Evolutionary conservation across 139 green algal genomes (phyloP).

Genomic region (Tetratostichococcus sp.): DNA sequence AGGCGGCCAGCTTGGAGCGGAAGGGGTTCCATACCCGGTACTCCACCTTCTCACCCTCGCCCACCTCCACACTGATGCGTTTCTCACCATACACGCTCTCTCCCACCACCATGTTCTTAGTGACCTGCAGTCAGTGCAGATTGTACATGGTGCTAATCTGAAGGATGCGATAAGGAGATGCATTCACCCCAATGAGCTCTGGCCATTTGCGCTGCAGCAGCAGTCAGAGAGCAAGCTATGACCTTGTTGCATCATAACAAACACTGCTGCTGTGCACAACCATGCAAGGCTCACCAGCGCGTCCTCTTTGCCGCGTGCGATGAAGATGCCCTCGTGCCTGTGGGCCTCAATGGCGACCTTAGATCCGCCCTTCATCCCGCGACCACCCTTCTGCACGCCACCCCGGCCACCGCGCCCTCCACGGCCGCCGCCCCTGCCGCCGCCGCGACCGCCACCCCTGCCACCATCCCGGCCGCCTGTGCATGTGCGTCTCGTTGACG

Average conservation of each 20-base stretch:
- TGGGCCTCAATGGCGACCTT: constrained; percentile 88
- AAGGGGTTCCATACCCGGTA: constrained; percentile 99
- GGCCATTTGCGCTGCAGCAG: too few species aligned
- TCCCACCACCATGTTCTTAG: constrained; percentile 88
- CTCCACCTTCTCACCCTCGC: constrained; percentile 85
- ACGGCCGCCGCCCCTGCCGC: constrained; percentile 51
- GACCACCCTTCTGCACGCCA: constrained; percentile 38
- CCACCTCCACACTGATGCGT: constrained; percentile 84
- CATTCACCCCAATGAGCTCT: too few species aligned
- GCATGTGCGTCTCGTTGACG: too few species aligned
- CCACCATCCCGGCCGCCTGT: constrained; percentile 3
- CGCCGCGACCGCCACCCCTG: constrained; percentile 31
- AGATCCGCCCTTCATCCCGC: constrained; percentile 79
- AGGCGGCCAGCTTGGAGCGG: constrained; percentile 94
- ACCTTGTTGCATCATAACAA: too few species aligned
- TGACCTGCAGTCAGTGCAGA: constrained; percentile 69
- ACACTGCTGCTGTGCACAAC: too few species aligned
- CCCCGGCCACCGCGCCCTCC: constrained; percentile 27
- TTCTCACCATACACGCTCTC: constrained; percentile 99
- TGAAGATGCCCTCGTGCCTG: constrained; percentile 95
- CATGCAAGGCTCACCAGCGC: constrained; percentile 28
- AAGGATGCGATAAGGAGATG: too few species aligned
- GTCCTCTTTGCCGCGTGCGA: constrained; percentile 97
- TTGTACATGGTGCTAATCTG: background rate
- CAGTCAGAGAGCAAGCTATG: too few species aligned